These are phyloP conservation scores for Vaccinium myrtillus DNA, from an alignment of 148 eudicot genomes.

Conservation along the genomic window DNA sequence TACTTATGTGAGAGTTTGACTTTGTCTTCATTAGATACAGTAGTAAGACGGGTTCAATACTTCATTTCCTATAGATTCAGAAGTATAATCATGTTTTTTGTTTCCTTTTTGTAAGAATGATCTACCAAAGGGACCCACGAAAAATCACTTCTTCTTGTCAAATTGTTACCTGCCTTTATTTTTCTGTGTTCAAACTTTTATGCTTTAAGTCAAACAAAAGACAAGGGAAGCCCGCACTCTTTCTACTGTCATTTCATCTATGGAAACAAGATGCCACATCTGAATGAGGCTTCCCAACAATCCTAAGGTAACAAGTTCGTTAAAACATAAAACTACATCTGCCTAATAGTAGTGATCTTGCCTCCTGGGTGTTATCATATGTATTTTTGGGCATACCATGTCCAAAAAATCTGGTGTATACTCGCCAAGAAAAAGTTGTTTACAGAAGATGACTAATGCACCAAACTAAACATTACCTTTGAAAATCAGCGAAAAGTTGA, in stretches of 20 bases:
- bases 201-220: not conserved
- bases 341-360: not conserved
- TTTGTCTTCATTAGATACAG: not conserved
- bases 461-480: slow-evolving; percentile 48
- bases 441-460: not conserved
- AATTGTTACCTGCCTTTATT: not conserved
- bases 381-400: not conserved
- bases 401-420: not conserved
- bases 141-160: not conserved
- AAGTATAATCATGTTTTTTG: not conserved
- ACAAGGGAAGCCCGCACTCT: not conserved
- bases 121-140: not conserved
- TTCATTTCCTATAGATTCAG: not conserved
- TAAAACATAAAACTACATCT: not conserved
- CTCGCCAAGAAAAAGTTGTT: not conserved
- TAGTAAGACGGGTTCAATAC: not conserved
- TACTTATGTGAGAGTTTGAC: not conserved
- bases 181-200: not conserved
- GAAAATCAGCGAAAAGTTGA: slow-evolving; percentile 74
- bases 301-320: slow-evolving; percentile 7
- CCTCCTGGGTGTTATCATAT: not conserved
- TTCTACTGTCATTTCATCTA: not conserved
- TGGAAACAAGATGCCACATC: slow-evolving; percentile 4
- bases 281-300: not conserved
- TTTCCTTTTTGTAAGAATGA: not conserved